Base-by-base conservation (phyloP, 2,329 filamentous ascomycete genomes). In the Cadophora gregata region DNA sequence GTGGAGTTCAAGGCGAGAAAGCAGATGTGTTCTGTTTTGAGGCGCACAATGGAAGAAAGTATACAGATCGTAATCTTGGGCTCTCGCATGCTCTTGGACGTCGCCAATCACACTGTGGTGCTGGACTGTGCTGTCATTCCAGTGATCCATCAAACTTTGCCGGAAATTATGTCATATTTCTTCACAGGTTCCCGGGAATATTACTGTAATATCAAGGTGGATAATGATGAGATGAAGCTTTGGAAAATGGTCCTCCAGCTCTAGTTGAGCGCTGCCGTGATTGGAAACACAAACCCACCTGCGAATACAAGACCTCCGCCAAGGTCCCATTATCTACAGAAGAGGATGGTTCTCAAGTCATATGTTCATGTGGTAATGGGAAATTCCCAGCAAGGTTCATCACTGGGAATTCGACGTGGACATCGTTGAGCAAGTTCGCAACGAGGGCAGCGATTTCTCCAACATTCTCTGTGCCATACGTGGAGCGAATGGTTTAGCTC, bases 51-150 rank as follows among this genome's bases (percentile, higher is more conserved):
- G 33, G 25, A 19, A 27, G 51, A 31, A 16, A 21, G 51, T 9
- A 10, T 33, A 4, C 62, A 63, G 6, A 36, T 63, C 24, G 58
- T 63, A 14, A 47, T 63, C 48, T 33, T 63, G 12, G 27, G 25
- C n/a, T 24, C 8, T 29, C 29, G 51, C 19, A 33, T 62, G 12
- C 47, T 36, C 5, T 62, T 68, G 5, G 66, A 71, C 21, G 10
- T 67, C 0, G 59, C 45, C 14, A 69, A 69, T 21, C 61, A 48
- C 8, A 67, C 67, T 1, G 33, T 69, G 8, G 65, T 71, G 2
- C 31, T 71, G 3, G 69, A 71, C 51, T 47, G 59, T 14, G 68
- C 66, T 25, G 24, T 67, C 0, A 16, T 71, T 27, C 58, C 63
- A 0, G 21, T 66, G 0, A 62, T 47, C 4, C 19, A 62, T 48